Base-by-base conservation (phyloP, 257 asterid species). In the Solanum gracilifrons region DNA sequence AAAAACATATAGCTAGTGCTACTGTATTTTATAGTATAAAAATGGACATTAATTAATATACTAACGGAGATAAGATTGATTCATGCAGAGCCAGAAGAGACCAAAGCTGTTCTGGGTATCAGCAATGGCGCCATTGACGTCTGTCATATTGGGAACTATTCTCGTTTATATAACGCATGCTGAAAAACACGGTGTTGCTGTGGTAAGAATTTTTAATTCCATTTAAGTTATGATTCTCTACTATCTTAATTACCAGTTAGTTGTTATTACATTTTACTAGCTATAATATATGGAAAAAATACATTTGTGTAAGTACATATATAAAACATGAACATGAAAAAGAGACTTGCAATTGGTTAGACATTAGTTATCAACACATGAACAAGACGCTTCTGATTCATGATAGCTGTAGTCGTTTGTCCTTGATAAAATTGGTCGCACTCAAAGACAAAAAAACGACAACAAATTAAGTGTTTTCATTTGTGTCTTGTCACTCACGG, bases 41-140 rank as follows among this genome's bases (percentile, higher is more conserved):
- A 48, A 48, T 46, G 62, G 23, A 18, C 10, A 55, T 18, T 18
- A 51, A 51, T 51, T 51, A 18, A 46, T 5, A 16, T 8, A 58
- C 27, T 58, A 21, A 21, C 29, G 68, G 27, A 55, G 23, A 58
- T 16, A 0, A 51, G 23, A 18, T 60, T 60, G 27, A 60, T 60
- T 33, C 41, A 27, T 92, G 93, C 93, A 97, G 99, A 97, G 99
- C 92, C 95, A 97, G 82, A 96, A 87, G 92, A 94, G 87, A 71
- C 92, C 98, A 69, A 93, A 86, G 21, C 87, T 97, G 31, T 97
- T 97, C 86, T 97, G 99, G 99, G 88, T 97, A 89, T 95, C 99
- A 60, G 99, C 99, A 12, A 95, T 96, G 93, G 98, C 98, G 83
- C 99, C 99, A 29, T 84, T 97, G 69, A 94, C 96, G 7, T 93